Percentiles rank a stretch among this genome's conserved stretches.
These are phyloP conservation scores for Podaxis sp. DNA, from an alignment of 768 basidiomycete genomes.

Conservation along the genomic window DNA sequence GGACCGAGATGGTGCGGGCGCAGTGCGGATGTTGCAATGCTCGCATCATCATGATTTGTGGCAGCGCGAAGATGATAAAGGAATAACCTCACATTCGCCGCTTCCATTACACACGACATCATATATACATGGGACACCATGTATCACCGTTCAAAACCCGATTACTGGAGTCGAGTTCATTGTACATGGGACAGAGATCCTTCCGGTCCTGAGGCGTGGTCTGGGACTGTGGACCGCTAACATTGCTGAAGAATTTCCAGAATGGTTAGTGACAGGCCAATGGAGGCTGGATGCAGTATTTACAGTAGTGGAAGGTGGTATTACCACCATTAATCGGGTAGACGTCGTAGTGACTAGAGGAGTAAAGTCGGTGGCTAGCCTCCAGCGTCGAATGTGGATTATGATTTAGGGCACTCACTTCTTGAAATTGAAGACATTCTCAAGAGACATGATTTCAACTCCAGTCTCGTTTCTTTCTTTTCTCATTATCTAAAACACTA, in stretches of 20 bases:
- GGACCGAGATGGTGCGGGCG: too few relatives aligned
- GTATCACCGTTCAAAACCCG: neutral
- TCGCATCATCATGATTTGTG: too few relatives aligned
- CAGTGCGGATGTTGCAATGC: too few relatives aligned
- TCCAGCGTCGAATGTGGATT: neutral
- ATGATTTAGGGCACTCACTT: slow-evolving; percentile 11
- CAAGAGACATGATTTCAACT: too few relatives aligned
- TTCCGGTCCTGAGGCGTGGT: slow-evolving; percentile 21
- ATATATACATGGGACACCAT: neutral
- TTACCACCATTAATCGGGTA: slow-evolving; percentile 13
- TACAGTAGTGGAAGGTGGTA: slow-evolving; percentile 17
- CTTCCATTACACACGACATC: neutral
- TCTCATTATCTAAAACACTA: too few relatives aligned
- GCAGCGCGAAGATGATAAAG: too few relatives aligned
- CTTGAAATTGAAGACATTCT: slow-evolving; percentile 3
- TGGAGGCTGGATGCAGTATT: neutral
- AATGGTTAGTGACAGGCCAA: neutral
- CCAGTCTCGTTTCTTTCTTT: too few relatives aligned
- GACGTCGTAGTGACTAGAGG: slow-evolving; percentile 12
- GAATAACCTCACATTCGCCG: too few relatives aligned
- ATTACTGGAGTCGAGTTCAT: slow-evolving; percentile 14
- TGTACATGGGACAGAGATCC: slow-evolving; percentile 25
- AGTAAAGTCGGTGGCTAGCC: neutral
- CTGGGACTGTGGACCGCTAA: slow-evolving; percentile 18
- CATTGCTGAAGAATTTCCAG: slow-evolving; percentile 14